Base-by-base conservation (phyloP, 106 monocot genomes). In the Dioscorea alata region DNA sequence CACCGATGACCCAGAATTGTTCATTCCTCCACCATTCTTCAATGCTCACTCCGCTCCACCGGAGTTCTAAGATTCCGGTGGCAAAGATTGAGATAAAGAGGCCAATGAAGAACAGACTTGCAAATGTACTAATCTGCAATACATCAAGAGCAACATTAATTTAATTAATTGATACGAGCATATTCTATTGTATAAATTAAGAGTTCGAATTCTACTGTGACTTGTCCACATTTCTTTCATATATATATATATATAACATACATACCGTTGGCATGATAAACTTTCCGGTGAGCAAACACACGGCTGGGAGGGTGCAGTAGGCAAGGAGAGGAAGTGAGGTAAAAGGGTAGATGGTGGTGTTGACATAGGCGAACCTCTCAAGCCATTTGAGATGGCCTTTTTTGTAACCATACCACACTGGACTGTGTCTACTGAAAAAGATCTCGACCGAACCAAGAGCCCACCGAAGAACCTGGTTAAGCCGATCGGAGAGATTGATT, bases 281-380 rank as follows among this genome's bases (percentile, higher is more conserved):
- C 60, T 91, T 91, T 13, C 87, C 91, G 35, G 91, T 91, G 77
- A 91, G 91, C 57, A 91, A 82, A 80, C 91, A 91, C 64, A 88
- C 69, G 42, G 91, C 91, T 5, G 91, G 91, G 25, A 91, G 82
- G 54, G 85, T 91, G 60, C 91, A 91, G 67, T 91, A 91, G 64
- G 91, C 91, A 50, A 91, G 80, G 32, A 91, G 87, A 14, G 91
- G 88, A 42, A 91, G 60, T 0, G 96, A 80, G 54, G 96, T 97
- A 78, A 97, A 97, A 33, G 96, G 96, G 69, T 97, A 97, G 69
- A 97, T 89, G 23, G 96, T 92, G 69, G 96, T 92, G 80, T 97
- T 97, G 67, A 97, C 65, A 75, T 97, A 97, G 50, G 96, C 82
- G 59, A 97, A 84, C 8, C 96, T 81, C 65, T 97, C 92, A 13